Evolutionary conservation across 2,329 filamentous ascomycete genomes (phyloP), one percentile per base, ranked within the genome.

Genomic region (Hypoxylon sp.): DNA sequence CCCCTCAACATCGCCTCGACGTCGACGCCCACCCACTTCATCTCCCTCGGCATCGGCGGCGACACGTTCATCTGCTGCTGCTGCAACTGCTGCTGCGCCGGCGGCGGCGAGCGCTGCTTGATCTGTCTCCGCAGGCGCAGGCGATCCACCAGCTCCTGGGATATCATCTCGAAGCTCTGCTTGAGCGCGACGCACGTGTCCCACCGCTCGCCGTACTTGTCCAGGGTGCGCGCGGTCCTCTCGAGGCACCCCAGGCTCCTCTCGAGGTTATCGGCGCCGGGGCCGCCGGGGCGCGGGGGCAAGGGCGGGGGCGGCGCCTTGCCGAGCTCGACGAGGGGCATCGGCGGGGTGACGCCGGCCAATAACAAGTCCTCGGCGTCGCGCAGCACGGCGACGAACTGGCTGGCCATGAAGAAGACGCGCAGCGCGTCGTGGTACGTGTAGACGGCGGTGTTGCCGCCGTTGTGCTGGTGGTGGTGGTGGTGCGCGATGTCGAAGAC

Each of bases 371-470:
- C 84, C 55, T 84, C 83, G 1, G 84, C 82, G 63, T 87, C 85
- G 3, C 80, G 79, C n/a, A 90, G 76, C 6, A 89, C 85, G 1
- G 86, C 85, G 15, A 88, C 77, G 60, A 90, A 85, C 70, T 90
- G 88, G 62, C 82, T 87, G 13, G 84, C 87, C 79, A 90, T 87
- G 71, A 90, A 97, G 72, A 92, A 95, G 1, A 92, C 89, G 54
- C 94, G 88, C 72, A 97, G 85, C 1, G 93, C 91, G 74, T 97
- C 94, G 72, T 96, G 90, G 71, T 94, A 97, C 0, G 92, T 94
- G 71, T 95, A 87, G 53, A 94, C 90, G 4, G 89, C 86, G n/a
- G n/a, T 15, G 85, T 83, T 63, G 88, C 85, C 30, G 81, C 78
- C 3, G 7, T 39, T 15, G 13, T 41, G n/a, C 2, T 13, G 37